Base-by-base conservation (phyloP, 2,329 filamentous ascomycete genomes). In the Xylaria hypoxylon region DNA sequence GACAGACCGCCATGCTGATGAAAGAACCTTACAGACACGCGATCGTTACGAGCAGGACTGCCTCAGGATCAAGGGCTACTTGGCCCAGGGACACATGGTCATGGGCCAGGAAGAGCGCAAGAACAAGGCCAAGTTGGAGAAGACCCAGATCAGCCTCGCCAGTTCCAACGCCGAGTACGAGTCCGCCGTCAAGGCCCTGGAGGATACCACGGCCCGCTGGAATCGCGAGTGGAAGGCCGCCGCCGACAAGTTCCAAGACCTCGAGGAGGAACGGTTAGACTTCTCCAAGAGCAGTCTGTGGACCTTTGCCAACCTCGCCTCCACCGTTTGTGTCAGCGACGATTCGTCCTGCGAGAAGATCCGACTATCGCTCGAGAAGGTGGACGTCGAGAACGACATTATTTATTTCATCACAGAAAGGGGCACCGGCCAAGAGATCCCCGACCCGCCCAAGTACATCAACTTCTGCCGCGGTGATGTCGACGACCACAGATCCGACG, bases 81-180 rank as follows among this genome's bases (percentile, higher is more conserved):
- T 99, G 4, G 96, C 96, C 3, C 96, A 99, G 80, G 96, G 96
- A 10, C 96, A 99, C 78, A 99, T 99, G 96, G 96, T 99, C 64
- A 99, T 99, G 96, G 96, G 96, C 15, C 96, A 99, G 74, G 96
- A 99, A 78, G 96, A 99, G 82, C 89, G 96, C 31, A 97, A 97
- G 82, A 99, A 99, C 80, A 99, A 99, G 82, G 94, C 95, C 24
- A 98, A 97, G 80, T 87, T 99, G 48, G 96, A 99, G 80, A 99
- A 99, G 86, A 98, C 96, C 1, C 96, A 99, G 78, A 96, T 97
- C 74, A 96, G 94, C 75, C 87, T 99, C 65, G 94, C 94, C 0
- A 90, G 90, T 7, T 94, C 94, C 67, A 98, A 96, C 80, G 90
- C 89, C 50, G 96, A 98, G 74, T 99, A 99, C 77, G 95, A 99